Evolutionary conservation across 2,329 filamentous ascomycete genomes (phyloP).

Genomic region (Fusarium sp.): DNA sequence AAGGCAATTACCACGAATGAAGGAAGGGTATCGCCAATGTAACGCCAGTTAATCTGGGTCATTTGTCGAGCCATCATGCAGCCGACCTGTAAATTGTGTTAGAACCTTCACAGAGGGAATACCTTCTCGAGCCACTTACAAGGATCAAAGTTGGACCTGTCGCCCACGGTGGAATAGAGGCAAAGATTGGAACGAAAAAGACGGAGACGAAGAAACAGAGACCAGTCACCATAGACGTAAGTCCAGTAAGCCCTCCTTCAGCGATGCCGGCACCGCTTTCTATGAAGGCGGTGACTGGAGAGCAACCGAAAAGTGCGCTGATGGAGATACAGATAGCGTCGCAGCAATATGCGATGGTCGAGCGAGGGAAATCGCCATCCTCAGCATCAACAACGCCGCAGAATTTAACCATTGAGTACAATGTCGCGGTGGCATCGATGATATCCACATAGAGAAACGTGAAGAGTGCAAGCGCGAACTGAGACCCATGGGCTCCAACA

Average conservation of each 20-base stretch:
- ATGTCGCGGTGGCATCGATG: conserved; percentile 75
- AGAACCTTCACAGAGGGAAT: neutral
- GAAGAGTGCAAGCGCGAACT: conserved; percentile 79
- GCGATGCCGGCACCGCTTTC: conserved; percentile 77
- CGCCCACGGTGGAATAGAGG: conserved; percentile 78
- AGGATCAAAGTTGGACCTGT: conserved; percentile 82
- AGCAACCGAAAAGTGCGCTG: conserved; percentile 71
- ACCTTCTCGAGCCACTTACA: neutral
- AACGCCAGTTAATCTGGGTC: conserved; percentile 84
- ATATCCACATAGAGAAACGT: conserved; percentile 81
- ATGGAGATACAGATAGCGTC: conserved; percentile 75
- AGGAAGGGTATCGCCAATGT: conserved; percentile 80
- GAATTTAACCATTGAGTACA: conserved; percentile 80
- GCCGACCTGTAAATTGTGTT: conserved; percentile 61
- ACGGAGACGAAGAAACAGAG: conserved; percentile 74
- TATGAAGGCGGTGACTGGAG: conserved; percentile 76
- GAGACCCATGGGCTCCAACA: conserved; percentile 69
- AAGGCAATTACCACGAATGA: conserved; percentile 82
- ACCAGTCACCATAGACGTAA: conserved; percentile 74
- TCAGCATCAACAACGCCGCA: conserved; percentile 68
- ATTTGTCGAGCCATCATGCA: conserved; percentile 81
- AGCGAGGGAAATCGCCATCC: conserved; percentile 81
- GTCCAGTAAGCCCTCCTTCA: conserved; percentile 74
- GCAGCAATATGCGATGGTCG: conserved; percentile 77
- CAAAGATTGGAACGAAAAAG: conserved; percentile 78